These are phyloP conservation scores for Thamnidium elegans DNA, from an alignment of 192 early-diverging fungal genomes.

Conservation along the genomic window DNA sequence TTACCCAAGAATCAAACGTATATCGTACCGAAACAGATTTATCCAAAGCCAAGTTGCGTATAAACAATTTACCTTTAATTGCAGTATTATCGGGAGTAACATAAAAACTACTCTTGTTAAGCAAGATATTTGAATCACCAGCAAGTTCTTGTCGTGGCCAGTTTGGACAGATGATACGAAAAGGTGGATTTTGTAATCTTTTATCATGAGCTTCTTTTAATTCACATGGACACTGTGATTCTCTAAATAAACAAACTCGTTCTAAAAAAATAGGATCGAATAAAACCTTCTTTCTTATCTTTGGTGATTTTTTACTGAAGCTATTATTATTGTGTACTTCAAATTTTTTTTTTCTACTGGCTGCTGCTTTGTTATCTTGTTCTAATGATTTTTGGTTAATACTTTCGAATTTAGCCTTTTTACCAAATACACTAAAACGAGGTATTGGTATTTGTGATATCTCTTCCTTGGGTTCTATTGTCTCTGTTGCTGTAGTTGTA, in stretches of 20 bases:
- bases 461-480: too few relatives aligned
- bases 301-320: neutral
- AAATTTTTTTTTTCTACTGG: neutral
- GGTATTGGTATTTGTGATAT: neutral
- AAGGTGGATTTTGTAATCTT: neutral
- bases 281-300: constrained; percentile 50
- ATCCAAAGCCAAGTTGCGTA: constrained; percentile 83
- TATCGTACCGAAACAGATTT: constrained; percentile 80
- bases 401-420: constrained; percentile 4
- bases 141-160: constrained; percentile 6
- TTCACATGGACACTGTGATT: constrained; percentile 56
- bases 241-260: constrained; percentile 65
- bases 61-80: constrained; percentile 62
- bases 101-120: constrained; percentile 4
- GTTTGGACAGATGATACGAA: constrained; percentile 10
- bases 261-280: constrained; percentile 62
- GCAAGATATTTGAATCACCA: neutral
- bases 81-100: constrained; percentile 36
- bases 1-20: constrained; percentile 80
- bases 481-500: too few relatives aligned
- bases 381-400: neutral
- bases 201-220: constrained; percentile 13
- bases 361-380: neutral
- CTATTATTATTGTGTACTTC: constrained; percentile 4
- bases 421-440: constrained; percentile 14